These are phyloP conservation scores for Chrysosporium queenslandicum DNA, from an alignment of 2,329 filamentous ascomycete genomes.

Conservation along the genomic window DNA sequence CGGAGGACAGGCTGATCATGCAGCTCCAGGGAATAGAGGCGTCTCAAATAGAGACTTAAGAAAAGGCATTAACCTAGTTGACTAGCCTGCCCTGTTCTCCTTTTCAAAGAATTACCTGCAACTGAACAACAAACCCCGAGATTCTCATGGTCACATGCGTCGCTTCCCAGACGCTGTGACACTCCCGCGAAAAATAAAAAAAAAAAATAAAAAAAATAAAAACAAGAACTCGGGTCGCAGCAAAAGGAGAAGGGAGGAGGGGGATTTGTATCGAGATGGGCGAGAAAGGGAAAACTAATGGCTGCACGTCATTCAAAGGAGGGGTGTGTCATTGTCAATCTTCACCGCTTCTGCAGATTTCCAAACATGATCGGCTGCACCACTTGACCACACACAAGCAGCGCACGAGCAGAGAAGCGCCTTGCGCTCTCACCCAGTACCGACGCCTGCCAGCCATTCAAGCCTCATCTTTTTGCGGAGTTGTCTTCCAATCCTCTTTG, in stretches of 20 bases:
- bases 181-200: not conserved
- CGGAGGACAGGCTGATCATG: not conserved
- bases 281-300: not conserved
- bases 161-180: not conserved
- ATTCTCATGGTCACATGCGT: constrained; percentile 1
- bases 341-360: constrained; percentile 9
- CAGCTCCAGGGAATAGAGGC: not conserved
- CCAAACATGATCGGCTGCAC: constrained; percentile 10
- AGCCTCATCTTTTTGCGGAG: not conserved
- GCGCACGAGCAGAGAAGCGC: not conserved
- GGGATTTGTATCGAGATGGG: not conserved
- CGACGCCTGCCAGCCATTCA: constrained; percentile 3
- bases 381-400: constrained; percentile 5
- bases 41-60: not conserved
- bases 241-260: not conserved
- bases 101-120: not conserved
- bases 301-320: constrained; percentile 10
- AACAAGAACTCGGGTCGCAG: not conserved
- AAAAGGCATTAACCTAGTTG: too few relatives aligned
- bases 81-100: too few relatives aligned
- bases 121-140: not conserved
- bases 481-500: not conserved
- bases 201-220: too few relatives aligned
- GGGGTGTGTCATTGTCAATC: not conserved
- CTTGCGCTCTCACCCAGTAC: not conserved